Conservation (phyloP, 2,329 filamentous ascomycete genomes). For the Dactylonectria estremocensis region DNA sequence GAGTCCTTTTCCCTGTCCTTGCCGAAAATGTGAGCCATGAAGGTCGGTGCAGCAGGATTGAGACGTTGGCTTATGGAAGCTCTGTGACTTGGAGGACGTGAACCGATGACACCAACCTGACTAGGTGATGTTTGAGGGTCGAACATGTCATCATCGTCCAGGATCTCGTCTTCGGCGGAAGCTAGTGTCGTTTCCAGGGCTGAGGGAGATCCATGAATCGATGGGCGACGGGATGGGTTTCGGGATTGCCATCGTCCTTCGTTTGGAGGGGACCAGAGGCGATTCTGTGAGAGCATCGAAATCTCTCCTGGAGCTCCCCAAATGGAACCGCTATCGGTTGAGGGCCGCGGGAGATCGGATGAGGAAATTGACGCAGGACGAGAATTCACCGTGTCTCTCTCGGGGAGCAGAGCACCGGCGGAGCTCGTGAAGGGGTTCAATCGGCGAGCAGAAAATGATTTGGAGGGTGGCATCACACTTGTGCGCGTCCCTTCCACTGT, state of each 20-base stretch:
- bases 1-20: constrained; percentile 57
- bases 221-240: constrained; percentile 85
- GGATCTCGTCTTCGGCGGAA: constrained; percentile 75
- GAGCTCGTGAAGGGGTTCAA: constrained; percentile 67
- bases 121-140: constrained; percentile 68
- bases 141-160: constrained; percentile 70
- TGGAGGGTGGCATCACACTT: constrained; percentile 51
- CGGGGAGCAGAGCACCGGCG: constrained; percentile 64
- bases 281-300: constrained; percentile 65
- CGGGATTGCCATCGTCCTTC: constrained; percentile 69
- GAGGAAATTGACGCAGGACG: constrained; percentile 80
- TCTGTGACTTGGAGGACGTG: constrained; percentile 69
- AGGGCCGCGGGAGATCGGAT: constrained; percentile 81
- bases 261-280: constrained; percentile 78
- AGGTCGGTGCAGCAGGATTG: constrained; percentile 91
- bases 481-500: constrained; percentile 57
- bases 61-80: constrained; percentile 72
- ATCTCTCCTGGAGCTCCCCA: constrained; percentile 72
- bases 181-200: constrained; percentile 73
- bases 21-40: constrained; percentile 80
- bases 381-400: constrained; percentile 72
- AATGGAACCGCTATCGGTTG: constrained; percentile 83
- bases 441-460: constrained; percentile 58
- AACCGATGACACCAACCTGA: constrained; percentile 83
- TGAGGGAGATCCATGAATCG: constrained; percentile 82